Evolutionary conservation across 2,329 filamentous ascomycete species (phyloP).

Genomic region (Monosporascus sp.): DNA sequence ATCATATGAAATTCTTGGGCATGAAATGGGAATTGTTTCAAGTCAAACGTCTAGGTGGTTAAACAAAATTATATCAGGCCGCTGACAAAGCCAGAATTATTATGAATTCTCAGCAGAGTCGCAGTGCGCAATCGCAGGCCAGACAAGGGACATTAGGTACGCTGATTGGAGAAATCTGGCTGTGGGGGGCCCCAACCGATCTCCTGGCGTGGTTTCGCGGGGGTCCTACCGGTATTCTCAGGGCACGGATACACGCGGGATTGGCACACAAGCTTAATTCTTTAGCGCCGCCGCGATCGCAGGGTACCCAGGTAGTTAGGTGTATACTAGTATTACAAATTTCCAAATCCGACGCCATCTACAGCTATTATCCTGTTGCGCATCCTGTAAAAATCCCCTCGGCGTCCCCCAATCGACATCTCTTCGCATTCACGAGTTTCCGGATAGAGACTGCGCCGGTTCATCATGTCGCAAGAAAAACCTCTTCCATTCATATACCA

Average conservation of each 20-base stretch:
- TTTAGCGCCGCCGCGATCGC: neutral
- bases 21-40: too few species aligned
- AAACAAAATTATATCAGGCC: too few species aligned
- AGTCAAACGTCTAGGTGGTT: too few species aligned
- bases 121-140: neutral
- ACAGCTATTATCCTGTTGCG: too few species aligned
- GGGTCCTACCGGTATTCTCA: neutral
- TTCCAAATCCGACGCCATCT: neutral
- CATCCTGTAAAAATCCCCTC: too few species aligned
- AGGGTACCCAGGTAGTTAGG: neutral
- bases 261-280: neutral
- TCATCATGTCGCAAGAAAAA: slow-evolving; percentile 54
- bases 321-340: neutral
- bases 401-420: too few species aligned
- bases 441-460: neutral
- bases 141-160: neutral
- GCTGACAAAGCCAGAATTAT: too few species aligned
- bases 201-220: neutral
- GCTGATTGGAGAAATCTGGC: neutral
- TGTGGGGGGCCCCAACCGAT: neutral
- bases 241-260: neutral
- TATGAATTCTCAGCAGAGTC: too few species aligned
- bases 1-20: too few species aligned
- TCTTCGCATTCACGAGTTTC: too few species aligned
- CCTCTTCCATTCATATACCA: slow-evolving; percentile 91